Evolutionary conservation across 164 flowering plant species (phyloP), one percentile per base, ranked within the genome.

Genomic region (Liquidambar formosana): DNA sequence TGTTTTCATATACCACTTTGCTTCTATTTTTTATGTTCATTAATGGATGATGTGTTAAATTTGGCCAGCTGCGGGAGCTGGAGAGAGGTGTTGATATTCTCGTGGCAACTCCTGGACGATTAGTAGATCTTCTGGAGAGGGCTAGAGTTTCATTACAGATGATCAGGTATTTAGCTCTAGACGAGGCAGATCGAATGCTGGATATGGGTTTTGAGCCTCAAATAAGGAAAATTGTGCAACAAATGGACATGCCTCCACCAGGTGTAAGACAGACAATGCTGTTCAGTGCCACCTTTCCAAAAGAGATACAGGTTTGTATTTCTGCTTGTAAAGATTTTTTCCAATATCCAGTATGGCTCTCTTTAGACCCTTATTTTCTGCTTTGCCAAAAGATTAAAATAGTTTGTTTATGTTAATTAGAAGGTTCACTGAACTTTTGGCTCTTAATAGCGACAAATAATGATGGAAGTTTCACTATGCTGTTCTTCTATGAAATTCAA

Each of bases 181-280:
- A 86, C 69, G 90, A 86, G 73, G 90, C 90, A 56, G 90, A 86
- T 71, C 67, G 90, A 47, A 86, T 86, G 89, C 71, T 86, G 68
- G 89, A 86, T 72, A 86, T 86, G 89, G 89, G 89, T 27, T 86
- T 86, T 75, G 89, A 86, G 70, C 89, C 89, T 28, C 89, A 86
- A 68, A 86, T 86, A 41, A 80, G 89, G 64, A 84, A 81, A 66
- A 84, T 86, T 56, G 90, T 86, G 54, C 78, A 86, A 57, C 84
- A 86, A 70, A 82, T 79, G 88, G 90, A 84, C 71, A 86, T 86
- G 90, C 86, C 90, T 66, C 88, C 75, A 21, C 85, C 73, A 15
- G 90, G 90, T 44, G 71, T 38, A 5, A 77, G 90, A 57, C 90
- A 86, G 73, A 86, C 90, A 60, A 84, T 86, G 90, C 77, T 86